Percentiles rank a stretch among this genome's conserved stretches.
Evolutionary conservation across 495 filamentous ascomycete genomes (phyloP).

Genomic region (Penicillium simplicissimum): DNA sequence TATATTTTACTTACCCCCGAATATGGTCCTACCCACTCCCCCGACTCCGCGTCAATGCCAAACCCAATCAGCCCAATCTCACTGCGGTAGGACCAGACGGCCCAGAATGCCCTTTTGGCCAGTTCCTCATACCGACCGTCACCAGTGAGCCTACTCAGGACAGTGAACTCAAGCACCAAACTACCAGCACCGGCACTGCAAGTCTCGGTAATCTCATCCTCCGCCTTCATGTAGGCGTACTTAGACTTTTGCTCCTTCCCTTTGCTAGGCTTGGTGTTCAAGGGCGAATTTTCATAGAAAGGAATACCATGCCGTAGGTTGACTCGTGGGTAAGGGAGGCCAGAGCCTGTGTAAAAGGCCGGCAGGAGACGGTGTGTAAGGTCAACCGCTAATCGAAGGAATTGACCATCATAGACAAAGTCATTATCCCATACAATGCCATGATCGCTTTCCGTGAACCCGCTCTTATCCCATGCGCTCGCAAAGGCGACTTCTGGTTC

Average conservation of each 20-base stretch:
- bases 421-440: constrained; percentile 72
- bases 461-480: constrained; percentile 41
- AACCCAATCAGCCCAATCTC: constrained; percentile 85
- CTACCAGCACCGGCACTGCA: constrained; percentile 96
- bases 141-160: constrained; percentile 83
- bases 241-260: constrained; percentile 16
- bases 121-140: constrained; percentile 83
- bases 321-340: constrained; percentile 90
- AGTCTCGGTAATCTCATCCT: constrained; percentile 84
- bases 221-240: constrained; percentile 16
- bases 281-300: constrained; percentile 80
- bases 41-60: constrained; percentile 88
- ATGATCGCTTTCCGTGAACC: constrained; percentile 34
- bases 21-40: constrained; percentile 83
- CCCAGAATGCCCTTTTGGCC: constrained; percentile 92
- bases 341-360: constrained; percentile 86
- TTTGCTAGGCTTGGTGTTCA: constrained; percentile 44
- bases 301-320: constrained; percentile 91
- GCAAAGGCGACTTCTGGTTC: constrained; percentile 35
- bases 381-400: constrained; percentile 82
- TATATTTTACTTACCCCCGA: constrained; percentile 57
- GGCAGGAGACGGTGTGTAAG: constrained; percentile 81
- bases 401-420: constrained; percentile 86
- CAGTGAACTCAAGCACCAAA: constrained; percentile 88
- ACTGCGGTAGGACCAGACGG: constrained; percentile 86